A percentile compares a stretch with the other conserved stretches of the same genome.
These are phyloP conservation scores for Ilyonectria destructans DNA, from an alignment of 2,329 filamentous ascomycete species.

Conservation along the genomic window DNA sequence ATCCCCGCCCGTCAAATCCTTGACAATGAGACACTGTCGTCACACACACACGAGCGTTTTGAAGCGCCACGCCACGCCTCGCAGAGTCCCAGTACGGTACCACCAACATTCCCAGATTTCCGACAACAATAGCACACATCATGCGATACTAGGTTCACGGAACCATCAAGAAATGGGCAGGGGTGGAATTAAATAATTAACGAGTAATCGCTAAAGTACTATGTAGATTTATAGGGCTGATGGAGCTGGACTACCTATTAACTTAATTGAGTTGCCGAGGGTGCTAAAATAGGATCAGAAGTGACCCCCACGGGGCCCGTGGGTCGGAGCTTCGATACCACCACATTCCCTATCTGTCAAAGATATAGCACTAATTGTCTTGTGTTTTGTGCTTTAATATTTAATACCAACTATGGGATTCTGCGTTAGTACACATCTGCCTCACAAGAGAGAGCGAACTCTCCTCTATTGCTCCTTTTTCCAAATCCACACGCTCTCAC, in stretches of 20 bases:
- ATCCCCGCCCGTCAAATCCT: not conserved
- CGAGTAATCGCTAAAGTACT: not conserved
- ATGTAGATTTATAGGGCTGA: not conserved
- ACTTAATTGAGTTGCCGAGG: too few species aligned
- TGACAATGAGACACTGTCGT: constrained; percentile 3
- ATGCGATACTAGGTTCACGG: not conserved
- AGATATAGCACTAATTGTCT: not conserved
- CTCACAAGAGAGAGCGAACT: too few species aligned
- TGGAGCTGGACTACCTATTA: not conserved
- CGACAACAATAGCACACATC: not conserved
- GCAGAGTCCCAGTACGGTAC: not conserved
- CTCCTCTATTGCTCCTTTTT: not conserved
- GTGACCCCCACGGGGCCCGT: too few species aligned
- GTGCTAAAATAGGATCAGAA: too few species aligned
- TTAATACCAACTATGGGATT: too few species aligned
- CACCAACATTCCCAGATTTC: not conserved
- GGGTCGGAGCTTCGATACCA: constrained; percentile 1
- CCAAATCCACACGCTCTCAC: not conserved
- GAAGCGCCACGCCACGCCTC: not conserved
- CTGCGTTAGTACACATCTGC: too few species aligned
- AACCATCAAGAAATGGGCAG: not conserved
- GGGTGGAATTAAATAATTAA: not conserved
- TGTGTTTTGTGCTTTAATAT: too few species aligned
- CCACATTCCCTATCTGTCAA: constrained; percentile 16
- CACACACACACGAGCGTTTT: constrained; percentile 1